Evolutionary conservation across 164 flowering plant genomes (phyloP), one percentile per base, ranked within the genome.

Genomic region (Liriodendron chinense): DNA sequence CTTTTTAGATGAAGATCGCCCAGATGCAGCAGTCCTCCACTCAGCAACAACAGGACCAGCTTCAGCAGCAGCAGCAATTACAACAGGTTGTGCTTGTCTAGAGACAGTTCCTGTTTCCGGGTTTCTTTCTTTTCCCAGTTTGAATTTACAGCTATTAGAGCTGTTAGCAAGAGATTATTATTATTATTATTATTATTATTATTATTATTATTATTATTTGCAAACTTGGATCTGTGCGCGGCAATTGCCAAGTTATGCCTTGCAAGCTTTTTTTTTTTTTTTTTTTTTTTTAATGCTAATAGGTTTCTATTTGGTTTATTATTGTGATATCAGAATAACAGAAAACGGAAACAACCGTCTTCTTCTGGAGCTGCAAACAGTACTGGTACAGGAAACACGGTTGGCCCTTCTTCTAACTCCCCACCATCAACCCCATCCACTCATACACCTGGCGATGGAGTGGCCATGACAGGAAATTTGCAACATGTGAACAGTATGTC

Each of bases 321-420:
- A 22, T 48, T 48, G 9, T 48, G 22, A 49, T 76, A 57, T 75
- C 82, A 92, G 94, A 88, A 84, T 76, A 90, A 83, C 83, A 84
- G 91, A 78, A 93, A 92, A 83, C 87, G 94, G 78, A 92, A 86
- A 79, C 93, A 87, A 20, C 87, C 86, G 65, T 82, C 91, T 75
- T 89, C 96, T 72, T 92, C 98, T 77, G 94, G 98, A 72, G 79
- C 94, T 80, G 94, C 96, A 73, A 90, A 88, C 72, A 93, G 96
- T 79, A 88, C 92, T 47, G 94, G 96, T 48, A 92, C 94, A 1
- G 94, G 92, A 80, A 93, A 87, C 75, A 90, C 96, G 24, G 85
- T 82, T 28, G 91, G 96, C 66, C 94, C 90, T 80, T 89, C 95
- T 23, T 92, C 92, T 22, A 87, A 80, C 74, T 90, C 98, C 23